A percentile compares a stretch with the other conserved stretches of the same genome.
phyloP scores from a whole-genome alignment of 2,329 filamentous ascomycete genomes.

The Aspergillus persii region DNA sequence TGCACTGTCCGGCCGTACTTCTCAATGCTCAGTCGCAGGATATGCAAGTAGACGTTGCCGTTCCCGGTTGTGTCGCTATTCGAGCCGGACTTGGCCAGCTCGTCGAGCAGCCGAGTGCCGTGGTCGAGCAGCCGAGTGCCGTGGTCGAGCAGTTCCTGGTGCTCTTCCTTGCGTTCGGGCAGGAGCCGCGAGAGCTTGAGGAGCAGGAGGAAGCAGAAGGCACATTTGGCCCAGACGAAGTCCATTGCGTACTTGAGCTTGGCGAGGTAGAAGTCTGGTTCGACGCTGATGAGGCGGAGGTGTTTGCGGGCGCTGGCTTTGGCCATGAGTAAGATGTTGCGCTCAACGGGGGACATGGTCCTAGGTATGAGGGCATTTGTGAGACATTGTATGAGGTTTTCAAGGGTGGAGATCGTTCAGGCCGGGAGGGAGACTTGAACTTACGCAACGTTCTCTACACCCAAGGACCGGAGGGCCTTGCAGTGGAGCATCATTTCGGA shows the following conservation, averaged over 20 bases:
- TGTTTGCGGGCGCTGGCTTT: conserved; percentile 53
- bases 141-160: conserved; percentile 43
- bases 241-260: conserved; percentile 56
- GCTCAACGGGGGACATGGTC: conserved; percentile 51
- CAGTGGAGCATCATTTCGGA: conserved; percentile 53
- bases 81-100: conserved; percentile 37
- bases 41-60: conserved; percentile 51
- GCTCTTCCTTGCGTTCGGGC: conserved; percentile 39
- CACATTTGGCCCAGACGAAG: conserved; percentile 59
- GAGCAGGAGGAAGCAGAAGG: conserved; percentile 56
- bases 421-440: not conserved
- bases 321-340: conserved; percentile 49
- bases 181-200: conserved; percentile 53
- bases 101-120: conserved; percentile 44
- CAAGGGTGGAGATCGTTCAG: no score
- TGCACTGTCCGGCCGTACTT: conserved; percentile 49
- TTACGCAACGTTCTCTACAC: conserved; percentile 49
- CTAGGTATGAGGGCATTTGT: not conserved
- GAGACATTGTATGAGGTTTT: no score
- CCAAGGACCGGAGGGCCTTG: conserved; percentile 50
- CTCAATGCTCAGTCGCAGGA: conserved; percentile 50
- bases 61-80: conserved; percentile 37
- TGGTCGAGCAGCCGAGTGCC: conserved; percentile 45
- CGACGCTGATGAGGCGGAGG: conserved; percentile 48
- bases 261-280: conserved; percentile 48